Evolutionary conservation across 2,329 filamentous ascomycete species (phyloP), one percentile per base, ranked within the genome.

Genomic region (Neofusicoccum laricinum): DNA sequence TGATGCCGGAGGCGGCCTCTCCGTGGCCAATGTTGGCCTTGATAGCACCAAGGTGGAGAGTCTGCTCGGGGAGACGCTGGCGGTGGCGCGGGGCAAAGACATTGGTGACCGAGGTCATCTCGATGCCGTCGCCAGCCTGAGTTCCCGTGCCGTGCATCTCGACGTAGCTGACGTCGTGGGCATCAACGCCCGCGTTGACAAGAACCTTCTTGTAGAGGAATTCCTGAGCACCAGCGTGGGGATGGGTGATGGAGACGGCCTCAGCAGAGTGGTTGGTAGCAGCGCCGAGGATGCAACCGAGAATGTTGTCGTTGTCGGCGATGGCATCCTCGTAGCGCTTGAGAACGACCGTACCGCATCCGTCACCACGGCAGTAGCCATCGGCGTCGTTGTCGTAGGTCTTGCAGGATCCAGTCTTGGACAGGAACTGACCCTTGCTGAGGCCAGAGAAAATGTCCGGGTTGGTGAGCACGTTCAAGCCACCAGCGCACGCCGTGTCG

Each of bases 131-230:
- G 66, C 91, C 92, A 36, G 90, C 91, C 75, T 95, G 91, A 0
- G 91, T 96, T 36, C 92, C 92, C 2, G 92, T 96, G 14, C 91
- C 92, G 75, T 96, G 92, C 88, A 95, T 92, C 77, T 96, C 92
- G 8, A 96, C 88, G 71, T 94, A 96, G 75, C 88, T 88, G 55
- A 96, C 84, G 67, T 93, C 90, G 58, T 87, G 84, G 1, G 91
- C 89, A 71, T 93, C 88, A 21, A 95, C 84, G 65, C 89, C 88
- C 46, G 90, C 88, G 48, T 90, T 85, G 53, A 89, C 85, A 1
- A 95, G 81, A 32, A 95, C 87, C 43, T 86, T 82, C 64, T 85
- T 85, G 70, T 90, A 94, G 11, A 95, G 30, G 4, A 17, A 34
- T 2, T 38, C 10, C 51, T 75, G 72, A 6, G 68, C 65, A 2